phyloP scores from a whole-genome alignment of 805 yeast species.

The Hemisphaericaspora nanyangensis region DNA sequence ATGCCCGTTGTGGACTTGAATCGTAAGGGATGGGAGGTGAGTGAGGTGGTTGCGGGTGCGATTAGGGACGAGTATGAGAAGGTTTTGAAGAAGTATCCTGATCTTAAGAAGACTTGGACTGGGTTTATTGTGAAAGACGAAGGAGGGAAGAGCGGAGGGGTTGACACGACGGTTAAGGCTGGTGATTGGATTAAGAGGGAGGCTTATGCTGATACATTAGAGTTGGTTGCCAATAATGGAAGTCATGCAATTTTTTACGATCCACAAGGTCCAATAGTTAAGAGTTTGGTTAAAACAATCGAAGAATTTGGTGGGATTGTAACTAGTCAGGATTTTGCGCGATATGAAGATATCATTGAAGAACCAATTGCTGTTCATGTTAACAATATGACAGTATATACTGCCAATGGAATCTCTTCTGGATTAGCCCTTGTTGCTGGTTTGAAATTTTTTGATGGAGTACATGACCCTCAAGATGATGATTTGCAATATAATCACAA shows the following conservation, averaged over 20 bases:
- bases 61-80: slow-evolving; percentile 27
- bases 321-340: slow-evolving; percentile 58
- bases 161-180: slow-evolving; percentile 25
- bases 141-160: slow-evolving; percentile 6
- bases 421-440: slow-evolving; percentile 84
- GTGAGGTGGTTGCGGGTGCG: slow-evolving; percentile 26
- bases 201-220: slow-evolving; percentile 62
- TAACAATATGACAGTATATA: slow-evolving; percentile 24
- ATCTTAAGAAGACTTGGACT: slow-evolving; percentile 47
- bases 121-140: slow-evolving; percentile 36
- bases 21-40: slow-evolving; percentile 54
- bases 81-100: slow-evolving; percentile 25
- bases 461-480: slow-evolving; percentile 18
- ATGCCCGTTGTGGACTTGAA: slow-evolving; percentile 71
- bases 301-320: slow-evolving; percentile 64
- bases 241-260: slow-evolving; percentile 77
- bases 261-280: slow-evolving; percentile 71
- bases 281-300: slow-evolving; percentile 48
- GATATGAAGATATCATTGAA: slow-evolving; percentile 51
- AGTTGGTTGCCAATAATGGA: slow-evolving; percentile 70
- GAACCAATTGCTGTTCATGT: slow-evolving; percentile 34
- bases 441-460: slow-evolving; percentile 54
- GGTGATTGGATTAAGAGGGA: slow-evolving; percentile 67
- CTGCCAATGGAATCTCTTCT: slow-evolving; percentile 69
- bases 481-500: slow-evolving; percentile 51